Evolutionary conservation across 2,329 filamentous ascomycete genomes (phyloP), one percentile per base, ranked within the genome.

Genomic region (Hypomyces rosellus): DNA sequence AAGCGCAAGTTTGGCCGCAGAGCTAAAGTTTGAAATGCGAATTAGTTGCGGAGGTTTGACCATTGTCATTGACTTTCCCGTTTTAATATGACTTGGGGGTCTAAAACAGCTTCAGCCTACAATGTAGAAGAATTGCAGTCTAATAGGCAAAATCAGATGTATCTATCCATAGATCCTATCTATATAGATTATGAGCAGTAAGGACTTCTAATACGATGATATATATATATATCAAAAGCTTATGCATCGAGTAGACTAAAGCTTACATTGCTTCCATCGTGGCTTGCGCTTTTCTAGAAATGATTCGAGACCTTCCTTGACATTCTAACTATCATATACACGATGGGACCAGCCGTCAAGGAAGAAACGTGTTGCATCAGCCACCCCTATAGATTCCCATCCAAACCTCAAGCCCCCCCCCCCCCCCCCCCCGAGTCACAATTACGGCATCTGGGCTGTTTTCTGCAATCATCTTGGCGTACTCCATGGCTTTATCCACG

Each of bases 391-490:
- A 25, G 34, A 25, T 34, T 49, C 48, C 48, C 48, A 49, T n/a
- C 40, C 37, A 15, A 37, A 12, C 14, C 40, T 15, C 11, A 45
- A 18, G 14, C 48, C 48, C n/a, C n/a, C n/a, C n/a, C n/a, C n/a
- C n/a, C n/a, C n/a, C n/a, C n/a, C n/a, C n/a, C n/a, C 18, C n/a
- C 15, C 48, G 48, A 3, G 25, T 37, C 18, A 49, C 30, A 33
- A 49, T 39, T 3, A 49, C 12, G 15, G 40, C 33, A 20, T 49
- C 48, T 20, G 48, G 48, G n/a, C 40, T 45, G 57, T 65, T 57
- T 25, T 57, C 57, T 6, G 66, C 66, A 15, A 73, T 61, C 30
- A 62, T 57, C n/a, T 50, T 51, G 11, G 70, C 70, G 41, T 70
- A 49, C 13, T 60, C 59, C 2, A 72, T 54, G 1, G 69, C 67